Percentiles rank a stretch among this genome's conserved stretches.
phyloP scores from a whole-genome alignment of 2,329 filamentous ascomycete genomes.

The Xenoacremonium recifei region DNA sequence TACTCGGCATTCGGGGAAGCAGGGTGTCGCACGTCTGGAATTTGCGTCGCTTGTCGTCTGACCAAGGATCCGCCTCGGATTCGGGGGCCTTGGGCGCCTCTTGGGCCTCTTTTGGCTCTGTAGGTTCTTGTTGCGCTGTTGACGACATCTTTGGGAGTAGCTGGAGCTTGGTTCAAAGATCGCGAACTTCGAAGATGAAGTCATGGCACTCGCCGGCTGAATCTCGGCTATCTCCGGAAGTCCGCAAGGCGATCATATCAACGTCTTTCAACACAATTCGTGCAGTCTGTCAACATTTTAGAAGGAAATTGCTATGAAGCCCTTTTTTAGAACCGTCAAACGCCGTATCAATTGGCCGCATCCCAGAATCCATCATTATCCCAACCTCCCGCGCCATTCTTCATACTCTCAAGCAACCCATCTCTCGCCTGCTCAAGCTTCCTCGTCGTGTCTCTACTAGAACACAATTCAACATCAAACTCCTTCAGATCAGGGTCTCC shows the following conservation, averaged over 20 bases:
- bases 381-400: constrained; percentile 12
- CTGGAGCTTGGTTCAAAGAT: neutral
- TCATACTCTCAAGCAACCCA: constrained; percentile 28
- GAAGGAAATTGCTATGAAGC: too few species aligned
- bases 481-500: constrained; percentile 66
- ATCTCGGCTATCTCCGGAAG: constrained; percentile 10
- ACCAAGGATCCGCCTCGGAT: constrained; percentile 45
- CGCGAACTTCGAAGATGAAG: constrained; percentile 8
- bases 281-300: too few species aligned
- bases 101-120: constrained; percentile 12
- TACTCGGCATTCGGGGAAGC: neutral
- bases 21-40: constrained; percentile 57
- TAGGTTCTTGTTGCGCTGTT: constrained; percentile 12
- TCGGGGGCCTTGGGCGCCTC: constrained; percentile 15
- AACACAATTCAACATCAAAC: constrained; percentile 74
- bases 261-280: too few species aligned
- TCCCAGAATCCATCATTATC: constrained; percentile 21
- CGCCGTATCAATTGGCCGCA: neutral
- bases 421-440: constrained; percentile 49
- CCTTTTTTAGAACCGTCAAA: neutral
- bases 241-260: neutral
- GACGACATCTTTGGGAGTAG: constrained; percentile 18
- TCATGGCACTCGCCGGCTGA: constrained; percentile 17
- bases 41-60: constrained; percentile 58
- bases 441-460: constrained; percentile 59